Evolutionary conservation across 2,329 filamentous ascomycete genomes (phyloP), one percentile per base, ranked within the genome.

Genomic region (Trichophyton simii): DNA sequence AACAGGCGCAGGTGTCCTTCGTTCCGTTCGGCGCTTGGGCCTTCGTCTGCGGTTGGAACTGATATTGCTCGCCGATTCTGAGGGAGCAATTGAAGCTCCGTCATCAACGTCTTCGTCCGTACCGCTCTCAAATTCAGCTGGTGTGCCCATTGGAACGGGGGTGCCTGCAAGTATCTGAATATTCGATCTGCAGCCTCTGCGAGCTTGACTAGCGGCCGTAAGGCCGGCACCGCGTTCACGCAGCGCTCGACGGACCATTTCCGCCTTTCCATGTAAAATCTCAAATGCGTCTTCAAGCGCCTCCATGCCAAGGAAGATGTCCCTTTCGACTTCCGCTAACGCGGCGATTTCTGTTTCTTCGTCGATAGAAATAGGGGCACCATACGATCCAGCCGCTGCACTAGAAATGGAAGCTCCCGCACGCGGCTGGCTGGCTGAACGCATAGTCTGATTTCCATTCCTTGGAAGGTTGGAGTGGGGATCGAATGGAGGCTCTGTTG

Each of bases 271-370:
- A 71, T 97, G 92, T n/a, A 97, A 80, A 31, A 84, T 85, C 76
- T 97, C 92, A 68, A 97, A 96, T 0, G 91, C 91, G 70, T 96
- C 90, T 73, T 97, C 92, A 25, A 97, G 82, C 0, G 85, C 86
- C 75, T 97, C 92, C 92, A 97, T 97, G 64, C 91, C 89, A 38
- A 85, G 82, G 75, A 92, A 96, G 62, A 97, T 95, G 69, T 96
- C 90, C 5, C 91, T 85, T 74, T 97, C 92, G 44, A 96, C 86
- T 74, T 96, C 92, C 6, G 90, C 90, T 4, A 96, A 81, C 0
- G 89, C 88, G 0, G 88, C 88, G 68, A 96, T 91, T 72, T 96
- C 92, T 60, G 89, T 89, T 69, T 97, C 92, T 73, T 97, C 92
- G 71, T 96, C 92, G 62, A 95, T 83, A 2, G 91, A 91, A 3